These are phyloP conservation scores for Pythium monospermum DNA, from an alignment of 352 stramenopile species.

Conservation along the genomic window DNA sequence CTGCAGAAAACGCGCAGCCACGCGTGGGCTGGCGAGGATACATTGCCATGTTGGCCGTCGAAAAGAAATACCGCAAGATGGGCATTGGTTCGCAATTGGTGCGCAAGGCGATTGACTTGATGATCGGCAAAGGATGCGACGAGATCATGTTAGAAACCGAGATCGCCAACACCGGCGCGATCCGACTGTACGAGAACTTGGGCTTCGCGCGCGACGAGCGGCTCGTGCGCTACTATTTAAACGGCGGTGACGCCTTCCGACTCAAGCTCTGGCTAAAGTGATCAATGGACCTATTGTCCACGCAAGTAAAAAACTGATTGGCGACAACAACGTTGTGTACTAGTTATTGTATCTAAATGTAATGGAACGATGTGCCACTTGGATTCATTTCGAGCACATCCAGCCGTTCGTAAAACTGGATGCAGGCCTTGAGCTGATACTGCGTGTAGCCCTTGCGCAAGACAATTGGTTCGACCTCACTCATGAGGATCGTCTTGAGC, in stretches of 20 bases:
- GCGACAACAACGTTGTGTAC: background rate
- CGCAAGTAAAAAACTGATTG: slow-evolving; percentile 6
- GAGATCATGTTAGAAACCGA: slow-evolving; percentile 94
- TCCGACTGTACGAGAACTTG: slow-evolving; percentile 92
- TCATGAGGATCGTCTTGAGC: slow-evolving; percentile 75
- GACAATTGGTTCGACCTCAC: slow-evolving; percentile 91
- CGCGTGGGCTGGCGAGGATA: slow-evolving; percentile 78
- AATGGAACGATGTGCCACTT: slow-evolving; percentile 73
- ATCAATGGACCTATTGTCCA: slow-evolving; percentile 5
- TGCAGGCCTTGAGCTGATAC: slow-evolving; percentile 92
- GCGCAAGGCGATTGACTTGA: slow-evolving; percentile 83
- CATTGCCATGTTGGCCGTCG: slow-evolving; percentile 94
- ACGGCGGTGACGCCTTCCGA: slow-evolving; percentile 91
- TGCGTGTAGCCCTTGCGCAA: slow-evolving; percentile 95
- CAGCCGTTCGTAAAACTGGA: slow-evolving; percentile 93
- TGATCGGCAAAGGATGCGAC: slow-evolving; percentile 74
- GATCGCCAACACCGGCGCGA: slow-evolving; percentile 88
- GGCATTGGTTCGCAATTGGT: slow-evolving; percentile 90
- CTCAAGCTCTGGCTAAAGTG: slow-evolving; percentile 89
- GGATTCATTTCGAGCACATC: slow-evolving; percentile 79
- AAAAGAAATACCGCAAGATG: slow-evolving; percentile 83
- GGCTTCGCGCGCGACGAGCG: slow-evolving; percentile 92
- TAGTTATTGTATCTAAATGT: slow-evolving; percentile 39
- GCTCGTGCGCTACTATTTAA: slow-evolving; percentile 95
- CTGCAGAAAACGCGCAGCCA: slow-evolving; percentile 9